Base-by-base conservation (phyloP, 1,284 basidiomycete species). In the Caloboletus firmus region DNA sequence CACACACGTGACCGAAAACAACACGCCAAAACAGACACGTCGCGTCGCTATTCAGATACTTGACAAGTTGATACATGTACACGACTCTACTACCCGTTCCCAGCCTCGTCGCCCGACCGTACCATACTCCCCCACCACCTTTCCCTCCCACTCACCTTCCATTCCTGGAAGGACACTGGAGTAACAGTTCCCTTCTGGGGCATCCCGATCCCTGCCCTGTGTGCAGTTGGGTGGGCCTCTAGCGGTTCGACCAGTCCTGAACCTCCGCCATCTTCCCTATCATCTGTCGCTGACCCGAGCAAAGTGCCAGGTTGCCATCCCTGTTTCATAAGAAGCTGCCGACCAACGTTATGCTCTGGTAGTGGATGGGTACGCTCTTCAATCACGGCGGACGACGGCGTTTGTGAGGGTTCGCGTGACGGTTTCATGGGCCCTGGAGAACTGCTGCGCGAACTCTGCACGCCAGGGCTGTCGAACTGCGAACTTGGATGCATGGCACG, bases 301-400 rank as follows among this genome's bases (percentile, higher is more conserved):
- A 76, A 72, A 24, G 76, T 79, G 8, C 88, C 89, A 17, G 86
- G 87, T 26, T 74, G 70, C 88, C 89, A 91, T 2, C 88, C 87
- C 68, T 89, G 87, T 65, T 84, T 85, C 68, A 82, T 72, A 4
- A 90, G 74, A 41, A 91, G 72, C 37, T 73, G 77, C 62, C 86
- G 82, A 1, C 88, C 88, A 47, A 90, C 72, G 62, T 88, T 90
- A n/a, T 76, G 73, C 4, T 76, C 64, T 5, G 80, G 65, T 31
- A 89, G 65, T 3, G 57, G 63, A 8, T 81, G 79, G 15, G 78
- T 72, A 36, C 73, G 65, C 39, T 80, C 77, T 34, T 59, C 53
- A 7, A 15, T 36, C 4, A 56, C 51, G 7, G 65, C 58, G 20
- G 60, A 47, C 20, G 45, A 51, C 35, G 52, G 59, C 26, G 49